Evolutionary conservation across 257 asterid genomes (phyloP), one percentile per base, ranked within the genome.

Genomic region (Echium plantagineum): DNA sequence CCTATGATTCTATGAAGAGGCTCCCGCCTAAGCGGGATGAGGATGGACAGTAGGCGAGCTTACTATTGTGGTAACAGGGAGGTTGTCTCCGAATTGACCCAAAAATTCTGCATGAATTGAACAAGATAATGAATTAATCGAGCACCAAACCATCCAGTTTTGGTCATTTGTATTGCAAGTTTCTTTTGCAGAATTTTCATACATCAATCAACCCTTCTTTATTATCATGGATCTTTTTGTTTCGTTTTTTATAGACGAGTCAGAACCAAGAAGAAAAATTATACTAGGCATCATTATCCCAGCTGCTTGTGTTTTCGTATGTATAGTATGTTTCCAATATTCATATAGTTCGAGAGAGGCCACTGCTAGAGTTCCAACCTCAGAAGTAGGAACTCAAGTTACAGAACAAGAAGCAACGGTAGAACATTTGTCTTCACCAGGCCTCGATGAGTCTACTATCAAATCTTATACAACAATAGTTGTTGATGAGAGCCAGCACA

Each of bases 381-480:
- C 67, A 1, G 56, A 6, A 32, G 42, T 62, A 20, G 15, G 30
- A 13, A 66, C 63, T 18, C 68, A 63, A 31, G 18, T 71, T 61
- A 30, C 74, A 42, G 52, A 72, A 19, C 79, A 71, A 13, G 64
- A 65, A 0, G 21, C 63, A 6, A 22, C 26, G 3, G 21, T 55
- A 15, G 59, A 26, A 2, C 24, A 32, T 55, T 32, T 4, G 5
- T 8, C 42, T 32, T 4, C 42, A 32, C 42, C 5, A 15, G 96
- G 94, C 35, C 94, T 89, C 5, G 85, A 85, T 42, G 75, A 73
- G 5, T 72, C 87, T 54, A 85, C 81, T 21, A 83, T 89, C 7
- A 83, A 89, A 60, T 82, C 95, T 21, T 89, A 85, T 71, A 32
- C 63, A n/a, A 80, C 74, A 68, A 87, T 85, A 19, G 69, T 85